These are phyloP conservation scores for Wickerhamiella qilinensis DNA, from an alignment of 805 yeast genomes.

Conservation along the genomic window DNA sequence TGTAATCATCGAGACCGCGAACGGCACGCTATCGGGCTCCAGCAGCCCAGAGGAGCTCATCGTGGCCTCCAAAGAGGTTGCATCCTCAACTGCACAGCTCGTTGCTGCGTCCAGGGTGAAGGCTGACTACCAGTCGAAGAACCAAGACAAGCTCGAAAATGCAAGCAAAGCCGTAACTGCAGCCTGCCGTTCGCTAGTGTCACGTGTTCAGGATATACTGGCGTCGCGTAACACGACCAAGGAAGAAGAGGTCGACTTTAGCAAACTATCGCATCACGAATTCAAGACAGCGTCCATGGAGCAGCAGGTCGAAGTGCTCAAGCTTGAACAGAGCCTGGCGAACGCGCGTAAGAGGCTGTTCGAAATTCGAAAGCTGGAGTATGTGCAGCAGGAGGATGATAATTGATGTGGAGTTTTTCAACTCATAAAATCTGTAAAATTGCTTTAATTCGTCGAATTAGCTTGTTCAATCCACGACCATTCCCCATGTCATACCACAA, in stretches of 20 bases:
- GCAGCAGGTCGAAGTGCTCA: conserved; percentile 79
- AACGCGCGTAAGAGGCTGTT: conserved; percentile 69
- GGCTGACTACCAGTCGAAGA: conserved; percentile 56
- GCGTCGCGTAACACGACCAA: conserved; percentile 22
- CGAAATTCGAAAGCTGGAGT: conserved; percentile 67
- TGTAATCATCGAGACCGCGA: conserved; percentile 70
- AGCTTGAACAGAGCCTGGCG: conserved; percentile 56
- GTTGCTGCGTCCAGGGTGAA: conserved; percentile 86
- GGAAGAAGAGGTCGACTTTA: conserved; percentile 40
- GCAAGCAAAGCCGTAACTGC: conserved; percentile 52
- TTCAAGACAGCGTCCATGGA: conserved; percentile 81
- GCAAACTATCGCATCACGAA: conserved; percentile 56
- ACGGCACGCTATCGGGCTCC: conserved; percentile 51
- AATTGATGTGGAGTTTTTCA: too few relatives aligned
- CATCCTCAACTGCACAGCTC: conserved; percentile 81
- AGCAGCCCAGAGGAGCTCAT: conserved; percentile 68
- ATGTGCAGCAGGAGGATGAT: conserved; percentile 51
- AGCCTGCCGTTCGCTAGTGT: conserved; percentile 63
- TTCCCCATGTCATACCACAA: too few relatives aligned
- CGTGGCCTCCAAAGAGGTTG: conserved; percentile 83
- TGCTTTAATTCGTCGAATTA: too few relatives aligned
- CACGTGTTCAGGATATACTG: conserved; percentile 48
- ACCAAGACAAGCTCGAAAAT: conserved; percentile 56
- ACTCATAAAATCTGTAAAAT: too few relatives aligned
- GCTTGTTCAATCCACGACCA: too few relatives aligned